Base-by-base conservation (phyloP, 495 filamentous ascomycete species). In the Halenospora varia region DNA sequence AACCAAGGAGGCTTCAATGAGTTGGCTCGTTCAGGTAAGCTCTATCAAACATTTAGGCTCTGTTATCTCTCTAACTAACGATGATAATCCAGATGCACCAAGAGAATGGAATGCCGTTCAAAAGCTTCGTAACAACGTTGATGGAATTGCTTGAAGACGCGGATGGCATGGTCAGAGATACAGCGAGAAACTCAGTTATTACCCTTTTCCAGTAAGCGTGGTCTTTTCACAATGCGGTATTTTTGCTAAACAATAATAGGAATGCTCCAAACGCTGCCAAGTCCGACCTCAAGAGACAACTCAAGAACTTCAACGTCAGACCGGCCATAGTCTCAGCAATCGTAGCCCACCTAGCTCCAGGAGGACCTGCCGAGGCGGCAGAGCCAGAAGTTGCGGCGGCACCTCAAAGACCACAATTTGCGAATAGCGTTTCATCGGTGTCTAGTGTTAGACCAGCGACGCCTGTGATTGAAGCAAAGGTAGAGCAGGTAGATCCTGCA, bases 81-180 rank as follows among this genome's bases (percentile, higher is more conserved):
- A n/a, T n/a, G n/a, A n/a, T n/a, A n/a, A n/a, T n/a, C n/a, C n/a
- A 91, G 86, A 92, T 90, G 86, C 84, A 88, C 61, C 84, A 84
- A 64, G 84, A 88, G 42, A 81, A 88, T 49, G 82, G 81, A 20
- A 73, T 97, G 61, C 82, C 85, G 48, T 96, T 97, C 72, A 85
- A 89, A 47, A 73, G 77, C 62, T 95, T 92, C 71, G 90, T 95
- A 0, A 86, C 90, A 2, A 81, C 77, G 9, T 73, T 97, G 49
- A 92, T 97, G 67, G 85, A 89, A 47, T 79, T 90, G 59, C 74
- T 97, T 23, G 93, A 97, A 70, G 90, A 96, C 71, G 86, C 92
- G 8, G 94, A 96, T 68, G 84, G 84, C 49, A 82, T 80, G 64
- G 91, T 97, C 48, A 82, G 93, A 69, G 90, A 96, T 57, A 78